Evolutionary conservation across 805 yeast species (phyloP).

Genomic region (Peterozyma xylosa): DNA sequence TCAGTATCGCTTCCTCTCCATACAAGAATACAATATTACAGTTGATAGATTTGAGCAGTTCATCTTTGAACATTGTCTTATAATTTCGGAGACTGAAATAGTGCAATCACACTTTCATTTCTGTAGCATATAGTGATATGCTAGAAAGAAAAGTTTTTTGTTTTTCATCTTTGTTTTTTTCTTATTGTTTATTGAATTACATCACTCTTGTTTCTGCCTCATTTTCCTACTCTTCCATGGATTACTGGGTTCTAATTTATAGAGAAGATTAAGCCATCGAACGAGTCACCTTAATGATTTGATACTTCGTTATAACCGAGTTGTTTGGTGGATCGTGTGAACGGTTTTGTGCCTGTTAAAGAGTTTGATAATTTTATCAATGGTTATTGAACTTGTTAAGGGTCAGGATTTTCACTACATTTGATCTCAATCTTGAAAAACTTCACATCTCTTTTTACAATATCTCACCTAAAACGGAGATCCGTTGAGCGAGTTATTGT

Average conservation of each 20-base stretch:
- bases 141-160: no score
- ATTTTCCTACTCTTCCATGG: constrained; percentile 37
- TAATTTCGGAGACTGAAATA: no score
- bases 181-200: constrained; percentile 9
- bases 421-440: constrained; percentile 1
- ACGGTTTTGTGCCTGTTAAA: constrained; percentile 8
- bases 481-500: no score
- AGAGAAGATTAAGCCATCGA: constrained; percentile 55
- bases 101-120: no score
- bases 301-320: constrained; percentile 37
- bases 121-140: no score
- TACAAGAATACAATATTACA: no score
- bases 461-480: no score
- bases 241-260: constrained; percentile 47
- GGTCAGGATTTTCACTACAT: constrained; percentile 3
- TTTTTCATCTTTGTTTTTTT: no score
- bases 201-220: constrained; percentile 62
- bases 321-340: constrained; percentile 42
- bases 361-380: no score
- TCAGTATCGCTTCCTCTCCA: no score
- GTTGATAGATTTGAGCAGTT: no score
- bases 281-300: constrained; percentile 24
- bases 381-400: not conserved
- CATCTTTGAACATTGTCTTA: no score
- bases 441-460: not conserved